Evolutionary conservation across 1,284 basidiomycete species (phyloP).

Genomic region (Heterobasidion occidentale): DNA sequence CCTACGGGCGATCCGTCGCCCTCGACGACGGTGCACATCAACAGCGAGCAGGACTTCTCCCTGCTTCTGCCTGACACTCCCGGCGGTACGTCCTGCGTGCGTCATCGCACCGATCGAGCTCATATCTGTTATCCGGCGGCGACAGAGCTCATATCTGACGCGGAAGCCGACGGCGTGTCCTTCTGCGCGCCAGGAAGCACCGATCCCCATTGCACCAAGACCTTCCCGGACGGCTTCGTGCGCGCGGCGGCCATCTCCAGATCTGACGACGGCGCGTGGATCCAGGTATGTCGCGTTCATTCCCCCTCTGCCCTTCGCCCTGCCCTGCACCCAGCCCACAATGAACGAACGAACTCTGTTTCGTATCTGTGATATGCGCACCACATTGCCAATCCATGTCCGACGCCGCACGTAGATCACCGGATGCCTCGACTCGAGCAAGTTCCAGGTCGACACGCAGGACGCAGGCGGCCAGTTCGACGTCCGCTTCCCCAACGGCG

Average conservation of each 20-base stretch:
- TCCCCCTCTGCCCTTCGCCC: background rate
- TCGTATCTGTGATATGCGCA: background rate
- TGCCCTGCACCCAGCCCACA: background rate
- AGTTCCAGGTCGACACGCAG: conserved; percentile 26
- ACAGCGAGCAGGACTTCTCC: conserved; percentile 26
- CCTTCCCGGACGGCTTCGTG: conserved; percentile 32
- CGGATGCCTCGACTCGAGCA: conserved; percentile 36
- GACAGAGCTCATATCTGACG: conserved; percentile 34
- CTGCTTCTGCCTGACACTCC: conserved; percentile 28
- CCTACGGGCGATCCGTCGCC: conserved; percentile 33
- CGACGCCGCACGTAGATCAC: conserved; percentile 27
- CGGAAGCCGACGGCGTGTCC: conserved; percentile 31
- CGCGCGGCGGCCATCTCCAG: conserved; percentile 28
- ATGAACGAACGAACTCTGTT: background rate
- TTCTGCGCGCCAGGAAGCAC: conserved; percentile 27
- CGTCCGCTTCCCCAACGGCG: conserved; percentile 42
- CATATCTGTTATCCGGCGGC: background rate
- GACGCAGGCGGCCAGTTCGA: conserved; percentile 44
- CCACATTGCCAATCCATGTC: background rate
- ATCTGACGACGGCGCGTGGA: conserved; percentile 31
- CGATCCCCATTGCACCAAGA: conserved; percentile 17
- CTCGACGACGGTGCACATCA: conserved; percentile 33
- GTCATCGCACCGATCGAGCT: background rate
- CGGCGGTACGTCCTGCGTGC: conserved; percentile 23
- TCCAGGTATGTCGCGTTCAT: conserved; percentile 27